Conservation (phyloP, 768 basidiomycete genomes). For the Lactifluus hygrophoroides region DNA sequence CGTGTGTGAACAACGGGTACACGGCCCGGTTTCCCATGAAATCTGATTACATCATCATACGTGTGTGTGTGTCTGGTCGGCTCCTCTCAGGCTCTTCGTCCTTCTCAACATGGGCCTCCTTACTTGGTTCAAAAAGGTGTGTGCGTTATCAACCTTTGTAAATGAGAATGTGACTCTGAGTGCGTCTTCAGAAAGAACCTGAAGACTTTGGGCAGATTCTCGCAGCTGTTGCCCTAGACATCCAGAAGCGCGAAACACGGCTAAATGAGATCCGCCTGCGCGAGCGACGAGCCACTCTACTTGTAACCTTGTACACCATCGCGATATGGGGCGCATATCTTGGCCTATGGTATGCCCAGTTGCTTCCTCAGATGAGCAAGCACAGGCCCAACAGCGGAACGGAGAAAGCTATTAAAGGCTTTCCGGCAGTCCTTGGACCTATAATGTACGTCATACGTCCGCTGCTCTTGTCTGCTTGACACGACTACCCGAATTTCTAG, state of each 20-base stretch:
- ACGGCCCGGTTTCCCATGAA: not conserved
- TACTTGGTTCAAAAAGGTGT: slow-evolving; percentile 23
- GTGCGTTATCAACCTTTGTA: not conserved
- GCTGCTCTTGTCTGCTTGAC: not conserved
- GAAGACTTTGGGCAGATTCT: slow-evolving; percentile 78
- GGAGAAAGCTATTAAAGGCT: slow-evolving; percentile 38
- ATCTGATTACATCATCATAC: no score
- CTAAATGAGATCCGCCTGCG: slow-evolving; percentile 80
- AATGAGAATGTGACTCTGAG: not conserved
- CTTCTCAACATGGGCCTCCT: slow-evolving; percentile 19
- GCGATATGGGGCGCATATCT: slow-evolving; percentile 66
- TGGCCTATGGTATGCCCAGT: slow-evolving; percentile 61
- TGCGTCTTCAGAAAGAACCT: slow-evolving; percentile 37
- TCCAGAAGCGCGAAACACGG: slow-evolving; percentile 62
- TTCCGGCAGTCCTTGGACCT: slow-evolving; percentile 66
- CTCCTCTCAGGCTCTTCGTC: not conserved
- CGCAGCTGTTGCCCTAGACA: slow-evolving; percentile 53
- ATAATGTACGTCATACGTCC: slow-evolving; percentile 50
- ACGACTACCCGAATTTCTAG: slow-evolving; percentile 27
- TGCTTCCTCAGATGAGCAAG: slow-evolving; percentile 38
- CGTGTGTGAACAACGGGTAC: no score
- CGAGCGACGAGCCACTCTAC: slow-evolving; percentile 68
- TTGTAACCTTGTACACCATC: slow-evolving; percentile 72
- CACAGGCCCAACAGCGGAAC: slow-evolving; percentile 23
- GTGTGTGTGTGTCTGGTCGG: not conserved